These are phyloP conservation scores for Articulospora tetracladia DNA, from an alignment of 495 filamentous ascomycete species.

Conservation along the genomic window DNA sequence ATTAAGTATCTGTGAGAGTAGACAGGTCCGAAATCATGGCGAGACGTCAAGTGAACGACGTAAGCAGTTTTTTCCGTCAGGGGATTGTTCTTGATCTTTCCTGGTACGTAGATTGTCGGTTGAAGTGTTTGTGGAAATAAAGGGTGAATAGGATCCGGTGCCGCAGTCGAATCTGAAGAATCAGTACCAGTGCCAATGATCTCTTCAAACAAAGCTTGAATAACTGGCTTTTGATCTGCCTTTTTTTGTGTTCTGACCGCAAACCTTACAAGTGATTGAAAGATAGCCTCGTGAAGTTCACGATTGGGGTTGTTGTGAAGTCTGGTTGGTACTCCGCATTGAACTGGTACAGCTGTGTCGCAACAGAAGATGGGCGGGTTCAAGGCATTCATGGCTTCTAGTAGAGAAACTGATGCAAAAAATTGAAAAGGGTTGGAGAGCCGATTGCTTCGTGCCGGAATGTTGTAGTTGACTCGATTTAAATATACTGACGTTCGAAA, in stretches of 20 bases:
- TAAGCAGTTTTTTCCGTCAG: constrained; percentile 11
- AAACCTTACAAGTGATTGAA: constrained; percentile 17
- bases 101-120: constrained; percentile 5
- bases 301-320: constrained; percentile 21
- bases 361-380: constrained; percentile 20
- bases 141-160: neutral
- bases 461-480: neutral
- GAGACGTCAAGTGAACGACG: constrained; percentile 18
- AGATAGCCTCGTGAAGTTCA: constrained; percentile 18
- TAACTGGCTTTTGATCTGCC: neutral
- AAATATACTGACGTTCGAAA: no score
- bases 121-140: neutral
- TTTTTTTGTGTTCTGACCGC: constrained; percentile 2
- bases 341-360: neutral
- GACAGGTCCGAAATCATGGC: constrained; percentile 20
- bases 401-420: neutral
- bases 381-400: neutral
- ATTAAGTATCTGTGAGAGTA: constrained; percentile 24
- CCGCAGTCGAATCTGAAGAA: neutral
- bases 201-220: neutral
- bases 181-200: neutral
- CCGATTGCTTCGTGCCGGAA: neutral
- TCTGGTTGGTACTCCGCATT: neutral
- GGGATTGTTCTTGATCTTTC: constrained; percentile 17
- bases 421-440: neutral